phyloP scores from a whole-genome alignment of 2,329 filamentous ascomycete species.

The Helminthosporium solani region DNA sequence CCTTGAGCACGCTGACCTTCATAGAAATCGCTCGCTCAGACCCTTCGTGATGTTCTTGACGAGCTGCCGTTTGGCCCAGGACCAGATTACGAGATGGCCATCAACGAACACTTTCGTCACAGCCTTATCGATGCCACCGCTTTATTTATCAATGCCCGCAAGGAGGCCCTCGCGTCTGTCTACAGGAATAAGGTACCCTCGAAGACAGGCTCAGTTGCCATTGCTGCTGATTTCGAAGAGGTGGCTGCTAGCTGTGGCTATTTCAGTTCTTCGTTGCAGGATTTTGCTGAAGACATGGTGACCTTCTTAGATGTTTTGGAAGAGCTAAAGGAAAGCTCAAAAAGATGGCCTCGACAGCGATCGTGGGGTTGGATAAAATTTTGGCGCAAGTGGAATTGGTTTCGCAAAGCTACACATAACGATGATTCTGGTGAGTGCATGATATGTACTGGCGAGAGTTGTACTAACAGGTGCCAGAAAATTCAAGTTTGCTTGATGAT shows the following conservation, averaged over 20 bases:
- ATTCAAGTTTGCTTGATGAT: slow-evolving; percentile 26
- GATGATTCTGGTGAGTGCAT: slow-evolving; percentile 24
- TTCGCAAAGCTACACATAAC: slow-evolving; percentile 5
- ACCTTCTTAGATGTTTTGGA: slow-evolving; percentile 81
- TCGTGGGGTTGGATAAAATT: slow-evolving; percentile 86
- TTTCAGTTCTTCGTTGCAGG: slow-evolving; percentile 87
- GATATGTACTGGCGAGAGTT: neutral
- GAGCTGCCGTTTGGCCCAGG: slow-evolving; percentile 78
- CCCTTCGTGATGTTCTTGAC: slow-evolving; percentile 81
- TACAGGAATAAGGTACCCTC: slow-evolving; percentile 78
- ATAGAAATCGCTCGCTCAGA: slow-evolving; percentile 85
- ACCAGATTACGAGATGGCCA: slow-evolving; percentile 66
- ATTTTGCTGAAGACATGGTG: slow-evolving; percentile 87
- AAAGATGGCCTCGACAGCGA: slow-evolving; percentile 60
- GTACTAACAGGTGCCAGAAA: slow-evolving; percentile 21
- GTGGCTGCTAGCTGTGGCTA: slow-evolving; percentile 97
- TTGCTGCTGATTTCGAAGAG: slow-evolving; percentile 93
- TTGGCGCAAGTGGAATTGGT: slow-evolving; percentile 56
- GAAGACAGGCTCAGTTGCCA: slow-evolving; percentile 66
- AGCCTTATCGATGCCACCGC: slow-evolving; percentile 79
- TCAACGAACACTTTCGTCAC: slow-evolving; percentile 76
- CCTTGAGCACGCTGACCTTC: slow-evolving; percentile 20
- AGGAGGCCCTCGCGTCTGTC: slow-evolving; percentile 72
- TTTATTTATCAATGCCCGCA: slow-evolving; percentile 74
- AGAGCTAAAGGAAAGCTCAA: slow-evolving; percentile 73